A percentile compares a stretch with the other conserved stretches of the same genome.
Conservation (phyloP, 306 rosid genomes). For the Oxytropis ochrocephala region DNA sequence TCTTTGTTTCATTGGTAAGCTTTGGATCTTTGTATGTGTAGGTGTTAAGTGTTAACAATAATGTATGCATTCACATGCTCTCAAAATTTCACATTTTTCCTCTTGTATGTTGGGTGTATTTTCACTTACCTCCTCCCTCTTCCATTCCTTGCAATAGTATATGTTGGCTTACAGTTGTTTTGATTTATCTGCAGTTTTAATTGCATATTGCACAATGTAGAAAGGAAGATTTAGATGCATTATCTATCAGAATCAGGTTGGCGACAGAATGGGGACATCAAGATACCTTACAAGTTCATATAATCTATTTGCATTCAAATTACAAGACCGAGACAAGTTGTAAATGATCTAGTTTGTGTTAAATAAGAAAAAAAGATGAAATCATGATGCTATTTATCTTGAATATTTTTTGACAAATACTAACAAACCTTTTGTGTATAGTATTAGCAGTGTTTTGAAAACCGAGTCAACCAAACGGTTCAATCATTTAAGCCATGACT, state of each 20-base stretch:
- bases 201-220: slow-evolving; percentile 51
- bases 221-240: slow-evolving; percentile 30
- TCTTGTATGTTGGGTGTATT: not conserved
- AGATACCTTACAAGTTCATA: slow-evolving; percentile 1
- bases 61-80: not conserved
- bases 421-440: too few species aligned
- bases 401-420: too few species aligned
- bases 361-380: too few species aligned
- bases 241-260: slow-evolving; percentile 11
- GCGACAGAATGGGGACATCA: slow-evolving; percentile 1
- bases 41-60: not conserved
- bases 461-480: too few species aligned
- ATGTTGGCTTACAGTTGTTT: slow-evolving; percentile 19
- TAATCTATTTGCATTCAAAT: too few species aligned
- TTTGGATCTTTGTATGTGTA: slow-evolving; percentile 11
- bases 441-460: too few species aligned
- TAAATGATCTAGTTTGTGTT: too few species aligned
- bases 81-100: not conserved
- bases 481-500: too few species aligned
- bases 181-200: slow-evolving; percentile 59
- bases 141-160: not conserved
- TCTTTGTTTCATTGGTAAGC: slow-evolving; percentile 74
- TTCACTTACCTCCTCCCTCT: not conserved
- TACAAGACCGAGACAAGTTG: too few species aligned
- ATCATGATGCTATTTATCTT: too few species aligned